Evolutionary conservation across 225 moss, liverwort and hornwort species (phyloP).

Genomic region (Pleurozium schreberi): DNA sequence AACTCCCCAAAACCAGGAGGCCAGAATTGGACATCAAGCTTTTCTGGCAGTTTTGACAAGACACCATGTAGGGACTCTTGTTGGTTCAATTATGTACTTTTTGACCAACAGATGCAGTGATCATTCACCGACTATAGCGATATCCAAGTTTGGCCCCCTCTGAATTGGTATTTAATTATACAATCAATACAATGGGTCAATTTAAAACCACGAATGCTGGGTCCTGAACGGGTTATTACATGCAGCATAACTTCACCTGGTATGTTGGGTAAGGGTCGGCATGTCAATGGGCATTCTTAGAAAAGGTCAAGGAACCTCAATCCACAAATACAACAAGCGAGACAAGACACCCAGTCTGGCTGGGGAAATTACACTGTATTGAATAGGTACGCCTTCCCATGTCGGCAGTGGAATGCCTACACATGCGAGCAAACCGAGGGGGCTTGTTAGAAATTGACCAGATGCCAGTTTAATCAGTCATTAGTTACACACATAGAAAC

Average conservation of each 20-base stretch:
- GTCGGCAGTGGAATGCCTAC: constrained; percentile 84
- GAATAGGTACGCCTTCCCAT: constrained; percentile 97
- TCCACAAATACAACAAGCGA: not conserved
- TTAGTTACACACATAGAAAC: not conserved
- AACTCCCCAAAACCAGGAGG: not conserved
- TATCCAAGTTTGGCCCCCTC: not conserved
- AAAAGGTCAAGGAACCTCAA: not conserved
- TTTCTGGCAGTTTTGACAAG: not conserved
- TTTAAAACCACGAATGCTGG: not conserved
- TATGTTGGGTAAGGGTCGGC: not conserved
- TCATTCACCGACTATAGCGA: not conserved
- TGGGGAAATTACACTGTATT: constrained; percentile 71
- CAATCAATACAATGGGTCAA: not conserved
- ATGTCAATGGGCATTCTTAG: not conserved
- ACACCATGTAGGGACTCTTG: not conserved
- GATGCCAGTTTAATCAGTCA: not conserved
- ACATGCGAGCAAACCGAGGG: not conserved
- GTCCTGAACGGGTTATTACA: not conserved
- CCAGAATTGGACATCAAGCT: not conserved
- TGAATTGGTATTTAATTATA: not conserved
- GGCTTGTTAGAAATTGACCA: not conserved
- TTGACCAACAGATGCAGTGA: not conserved
- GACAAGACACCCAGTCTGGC: not conserved
- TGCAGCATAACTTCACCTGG: not conserved
- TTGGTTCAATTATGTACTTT: not conserved